Evolutionary conservation across 108 stramenopile genomes (phyloP), one percentile per base, ranked within the genome.

Genomic region (Fragilariopsis cylindrus): DNA sequence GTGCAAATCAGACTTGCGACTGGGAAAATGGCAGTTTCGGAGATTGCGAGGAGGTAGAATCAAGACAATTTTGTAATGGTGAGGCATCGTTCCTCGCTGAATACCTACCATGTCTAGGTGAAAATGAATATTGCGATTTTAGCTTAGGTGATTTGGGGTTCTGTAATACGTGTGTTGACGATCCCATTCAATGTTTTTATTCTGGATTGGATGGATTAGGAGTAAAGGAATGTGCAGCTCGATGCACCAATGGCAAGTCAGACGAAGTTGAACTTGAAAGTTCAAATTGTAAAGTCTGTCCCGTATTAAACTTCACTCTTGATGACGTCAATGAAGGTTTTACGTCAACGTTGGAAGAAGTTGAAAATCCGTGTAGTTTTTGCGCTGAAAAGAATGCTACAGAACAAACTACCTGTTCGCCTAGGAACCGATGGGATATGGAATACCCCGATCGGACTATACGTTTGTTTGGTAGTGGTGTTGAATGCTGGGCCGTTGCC

Each of bases 401-500:
- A 40, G 21, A 30, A 30, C 21, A 30, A 30, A 30, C 21, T 30
- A 21, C 19, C 5, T 63, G 62, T 43, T 11, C 42, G 0, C n/a
- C 43, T 45, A 45, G 8, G 3, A 9, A 40, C 7, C 7, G 43
- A 12, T 63, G 62, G 62, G 62, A 63, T 40, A 63, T 63, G 62
- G 4, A 63, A 15, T 63, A 63, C 46, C 62, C 62, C 43, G n/a
- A 41, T 2, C 62, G 62, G 11, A 63, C 42, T 21, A 63, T 63
- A 15, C 3, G 6, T 11, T 45, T 63, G 62, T 63, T 40, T 13
- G 62, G 43, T 7, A 7, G 4, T 40, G 41, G 46, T 4, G 62
- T 63, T 7, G 62, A 63, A 63, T 63, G 62, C 42, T 63, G 62
- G 62, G 39, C 19, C n/a, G 62, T 63, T 5, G 62, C 62, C 42